Conservation (phyloP, 208 protist genomes). For the Trypanosoma cruzi region DNA sequence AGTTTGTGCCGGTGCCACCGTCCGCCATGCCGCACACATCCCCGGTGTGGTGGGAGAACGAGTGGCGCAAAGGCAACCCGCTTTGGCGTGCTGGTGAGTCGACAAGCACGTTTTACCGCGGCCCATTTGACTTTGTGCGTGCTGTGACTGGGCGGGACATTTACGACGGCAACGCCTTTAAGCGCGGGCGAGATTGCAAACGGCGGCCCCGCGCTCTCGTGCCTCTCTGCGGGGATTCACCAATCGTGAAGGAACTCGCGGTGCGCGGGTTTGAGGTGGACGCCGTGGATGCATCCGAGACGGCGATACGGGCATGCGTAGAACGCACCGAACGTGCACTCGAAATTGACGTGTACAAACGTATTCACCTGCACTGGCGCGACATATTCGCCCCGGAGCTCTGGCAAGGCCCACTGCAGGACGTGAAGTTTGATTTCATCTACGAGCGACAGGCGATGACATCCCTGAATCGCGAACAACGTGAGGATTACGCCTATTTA, state of each 20-base stretch:
- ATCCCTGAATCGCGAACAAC: conserved; percentile 75
- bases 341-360: conserved; percentile 34
- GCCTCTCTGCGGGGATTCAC: conserved; percentile 90
- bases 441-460: conserved; percentile 90
- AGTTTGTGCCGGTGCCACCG: conserved; percentile 61
- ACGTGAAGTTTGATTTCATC: conserved; percentile 78
- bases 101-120: conserved; percentile 53
- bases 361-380: conserved; percentile 69
- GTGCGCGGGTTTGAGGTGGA: conserved; percentile 84
- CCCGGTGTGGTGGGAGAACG: conserved; percentile 89
- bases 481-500: conserved; percentile 83
- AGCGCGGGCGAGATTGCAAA: neutral
- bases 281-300: conserved; percentile 77
- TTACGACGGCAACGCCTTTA: conserved; percentile 57
- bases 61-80: conserved; percentile 86
- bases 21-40: conserved; percentile 73
- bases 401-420: conserved; percentile 61
- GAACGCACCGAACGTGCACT: conserved; percentile 61
- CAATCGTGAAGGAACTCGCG: conserved; percentile 69
- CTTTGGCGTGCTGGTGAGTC: conserved; percentile 81
- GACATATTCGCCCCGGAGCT: conserved; percentile 84
- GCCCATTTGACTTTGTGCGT: conserved; percentile 68
- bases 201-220: conserved; percentile 58
- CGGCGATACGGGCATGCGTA: conserved; percentile 73
- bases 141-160: conserved; percentile 71